Conservation (phyloP, 2,329 filamentous ascomycete species). For the Penicillium griseofulvum region DNA sequence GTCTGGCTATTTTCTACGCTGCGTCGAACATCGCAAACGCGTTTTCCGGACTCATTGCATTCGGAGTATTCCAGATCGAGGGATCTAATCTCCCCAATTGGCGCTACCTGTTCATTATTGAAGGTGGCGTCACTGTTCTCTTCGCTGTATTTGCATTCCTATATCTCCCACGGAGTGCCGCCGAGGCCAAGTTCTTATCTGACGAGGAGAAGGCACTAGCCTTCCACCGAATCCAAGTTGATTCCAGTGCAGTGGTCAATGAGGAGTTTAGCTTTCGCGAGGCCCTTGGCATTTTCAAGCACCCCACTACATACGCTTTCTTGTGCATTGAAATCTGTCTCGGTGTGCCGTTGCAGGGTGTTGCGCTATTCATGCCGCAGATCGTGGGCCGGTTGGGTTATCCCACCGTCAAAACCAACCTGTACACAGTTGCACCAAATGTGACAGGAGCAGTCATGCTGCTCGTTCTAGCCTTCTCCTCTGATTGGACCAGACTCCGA, state of each 20-base stretch:
- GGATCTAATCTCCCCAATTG: conserved; percentile 49
- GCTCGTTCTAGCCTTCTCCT: conserved; percentile 68
- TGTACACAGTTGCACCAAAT: conserved; percentile 80
- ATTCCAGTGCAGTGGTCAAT: conserved; percentile 65
- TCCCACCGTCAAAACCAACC: conserved; percentile 64
- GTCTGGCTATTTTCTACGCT: conserved; percentile 72
- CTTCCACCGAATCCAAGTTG: conserved; percentile 70
- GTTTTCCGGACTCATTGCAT: conserved; percentile 60
- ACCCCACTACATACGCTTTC: conserved; percentile 55
- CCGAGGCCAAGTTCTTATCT: conserved; percentile 63
- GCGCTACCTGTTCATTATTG: conserved; percentile 57
- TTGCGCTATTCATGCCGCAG: conserved; percentile 58
- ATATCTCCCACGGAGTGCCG: conserved; percentile 65
- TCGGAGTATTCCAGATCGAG: conserved; percentile 60
- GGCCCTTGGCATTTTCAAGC: conserved; percentile 53
- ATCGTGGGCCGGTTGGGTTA: conserved; percentile 56
- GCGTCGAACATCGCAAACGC: conserved; percentile 71
- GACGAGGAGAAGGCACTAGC: conserved; percentile 66
- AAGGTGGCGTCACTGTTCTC: conserved; percentile 58
- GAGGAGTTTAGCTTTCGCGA: conserved; percentile 55
- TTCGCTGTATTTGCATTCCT: conserved; percentile 65
- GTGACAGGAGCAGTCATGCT: conserved; percentile 70
- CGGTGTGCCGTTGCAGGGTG: conserved; percentile 58
- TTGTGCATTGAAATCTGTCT: conserved; percentile 59
- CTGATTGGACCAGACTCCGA: conserved; percentile 63